These are phyloP conservation scores for Penicillium canariense DNA, from an alignment of 495 filamentous ascomycete species.

Conservation along the genomic window DNA sequence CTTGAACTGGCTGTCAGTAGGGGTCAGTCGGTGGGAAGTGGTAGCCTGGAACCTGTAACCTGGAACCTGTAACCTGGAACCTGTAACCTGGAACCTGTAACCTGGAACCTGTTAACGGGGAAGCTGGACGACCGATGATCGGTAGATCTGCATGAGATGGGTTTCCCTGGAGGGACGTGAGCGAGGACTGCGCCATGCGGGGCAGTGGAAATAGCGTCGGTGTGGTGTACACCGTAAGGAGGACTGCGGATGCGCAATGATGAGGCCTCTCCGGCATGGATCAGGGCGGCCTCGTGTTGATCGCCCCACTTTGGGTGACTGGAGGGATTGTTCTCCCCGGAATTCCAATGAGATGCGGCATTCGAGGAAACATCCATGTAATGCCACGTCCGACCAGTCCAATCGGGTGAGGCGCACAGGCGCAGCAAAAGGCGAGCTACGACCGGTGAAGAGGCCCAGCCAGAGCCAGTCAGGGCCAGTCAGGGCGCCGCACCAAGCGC, in stretches of 20 bases:
- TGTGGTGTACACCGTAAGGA: no score
- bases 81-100: no score
- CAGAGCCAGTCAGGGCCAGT: not conserved
- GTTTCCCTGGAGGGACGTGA: no score
- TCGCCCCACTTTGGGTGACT: constrained; percentile 8
- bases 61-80: no score
- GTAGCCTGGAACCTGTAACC: no score
- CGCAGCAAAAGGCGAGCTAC: not conserved
- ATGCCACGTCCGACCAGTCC: constrained; percentile 6
- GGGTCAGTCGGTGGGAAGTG: no score
- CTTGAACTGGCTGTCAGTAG: no score
- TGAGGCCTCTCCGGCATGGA: not conserved
- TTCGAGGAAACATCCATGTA: constrained; percentile 7
- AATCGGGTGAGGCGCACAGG: constrained; percentile 12
- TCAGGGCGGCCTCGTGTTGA: constrained; percentile 14
- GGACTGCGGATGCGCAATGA: not conserved
- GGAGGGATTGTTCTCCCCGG: not conserved
- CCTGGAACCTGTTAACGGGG: no score
- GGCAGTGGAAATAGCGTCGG: not conserved
- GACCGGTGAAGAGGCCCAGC: constrained; percentile 4
- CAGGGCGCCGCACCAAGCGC: constrained; percentile 2
- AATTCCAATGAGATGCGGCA: not conserved
- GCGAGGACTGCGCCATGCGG: not conserved
- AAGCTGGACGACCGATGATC: no score
- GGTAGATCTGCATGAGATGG: not conserved